Percentiles rank a stretch among this genome's conserved stretches.
These are phyloP conservation scores for Alternaria burnsii DNA, from an alignment of 2,329 filamentous ascomycete genomes.

Conservation along the genomic window DNA sequence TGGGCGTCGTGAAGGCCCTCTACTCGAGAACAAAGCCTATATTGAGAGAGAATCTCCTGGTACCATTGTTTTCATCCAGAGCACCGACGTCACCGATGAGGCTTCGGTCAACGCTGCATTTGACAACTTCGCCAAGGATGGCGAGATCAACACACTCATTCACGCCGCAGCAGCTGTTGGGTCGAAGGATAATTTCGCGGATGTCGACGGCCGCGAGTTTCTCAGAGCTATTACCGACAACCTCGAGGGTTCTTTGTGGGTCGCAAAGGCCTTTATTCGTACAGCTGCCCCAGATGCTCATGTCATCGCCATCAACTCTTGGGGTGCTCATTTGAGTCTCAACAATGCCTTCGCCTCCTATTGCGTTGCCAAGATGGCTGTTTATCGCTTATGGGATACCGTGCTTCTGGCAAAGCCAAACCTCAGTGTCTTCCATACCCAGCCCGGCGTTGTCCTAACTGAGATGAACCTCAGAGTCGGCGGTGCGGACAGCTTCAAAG, in stretches of 20 bases:
- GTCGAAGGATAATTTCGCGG: constrained; percentile 4
- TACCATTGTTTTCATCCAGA: constrained; percentile 21
- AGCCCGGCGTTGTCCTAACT: constrained; percentile 52
- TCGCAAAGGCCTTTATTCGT: constrained; percentile 33
- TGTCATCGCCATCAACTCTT: constrained; percentile 32
- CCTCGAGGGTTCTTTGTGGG: constrained; percentile 24
- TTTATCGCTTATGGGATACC: constrained; percentile 48
- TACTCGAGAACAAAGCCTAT: constrained; percentile 48
- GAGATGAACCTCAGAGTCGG: constrained; percentile 10
- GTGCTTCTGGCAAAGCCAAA: constrained; percentile 50
- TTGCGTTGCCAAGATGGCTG: constrained; percentile 48
- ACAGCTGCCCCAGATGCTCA: constrained; percentile 19
- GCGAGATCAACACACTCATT: constrained; percentile 34
- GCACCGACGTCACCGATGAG: constrained; percentile 28
- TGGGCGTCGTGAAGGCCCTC: constrained; percentile 50
- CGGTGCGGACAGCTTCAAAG: constrained; percentile 1
- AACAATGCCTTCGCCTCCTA: constrained; percentile 38
- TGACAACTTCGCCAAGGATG: constrained; percentile 14
- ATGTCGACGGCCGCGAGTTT: constrained; percentile 17
- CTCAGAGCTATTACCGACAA: constrained; percentile 24
- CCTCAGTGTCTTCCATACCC: constrained; percentile 51
- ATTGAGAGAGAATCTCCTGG: constrained; percentile 29
- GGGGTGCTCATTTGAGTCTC: constrained; percentile 27
- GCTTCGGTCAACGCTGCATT: constrained; percentile 31
- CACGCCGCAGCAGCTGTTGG: constrained; percentile 32